Percentiles rank a stretch among this genome's conserved stretches.
phyloP scores from a whole-genome alignment of 78 protist genomes.

The Cavenderia fasciculata region DNA sequence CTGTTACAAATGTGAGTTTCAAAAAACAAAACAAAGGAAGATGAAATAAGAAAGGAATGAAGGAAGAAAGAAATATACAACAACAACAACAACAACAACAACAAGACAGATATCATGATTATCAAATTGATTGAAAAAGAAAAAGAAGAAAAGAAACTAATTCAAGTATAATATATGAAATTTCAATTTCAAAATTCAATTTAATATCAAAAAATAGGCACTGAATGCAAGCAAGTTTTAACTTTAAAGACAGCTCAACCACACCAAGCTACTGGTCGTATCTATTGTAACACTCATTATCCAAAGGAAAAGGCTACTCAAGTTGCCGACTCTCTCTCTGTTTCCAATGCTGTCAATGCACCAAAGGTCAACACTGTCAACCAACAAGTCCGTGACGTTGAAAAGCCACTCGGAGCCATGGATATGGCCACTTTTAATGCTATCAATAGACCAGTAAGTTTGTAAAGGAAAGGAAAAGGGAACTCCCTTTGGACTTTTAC shows the following conservation, averaged over 20 bases:
- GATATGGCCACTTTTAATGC: slow-evolving; percentile 41
- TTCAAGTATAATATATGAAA: too few relatives aligned
- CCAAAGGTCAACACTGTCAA: slow-evolving; percentile 71
- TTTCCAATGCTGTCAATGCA: slow-evolving; percentile 65
- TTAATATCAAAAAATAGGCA: too few relatives aligned
- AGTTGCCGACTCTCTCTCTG: slow-evolving; percentile 66
- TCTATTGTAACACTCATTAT: slow-evolving; percentile 75
- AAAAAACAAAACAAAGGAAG: neutral
- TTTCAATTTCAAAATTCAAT: too few relatives aligned
- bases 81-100: too few relatives aligned
- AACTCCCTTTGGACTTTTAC: too few relatives aligned
- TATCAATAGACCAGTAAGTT: slow-evolving; percentile 68
- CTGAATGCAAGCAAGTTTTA: slow-evolving; percentile 71
- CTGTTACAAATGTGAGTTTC: slow-evolving; percentile 43
- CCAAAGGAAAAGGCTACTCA: slow-evolving; percentile 65
- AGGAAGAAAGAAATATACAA: too few relatives aligned
- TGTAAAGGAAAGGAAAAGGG: too few relatives aligned
- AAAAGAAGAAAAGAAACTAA: neutral
- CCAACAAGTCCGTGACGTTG: slow-evolving; percentile 56
- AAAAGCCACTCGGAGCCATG: slow-evolving; percentile 48
- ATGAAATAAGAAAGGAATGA: too few relatives aligned
- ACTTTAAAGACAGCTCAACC: slow-evolving; percentile 76
- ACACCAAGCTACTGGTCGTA: slow-evolving; percentile 46
- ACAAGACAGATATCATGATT: too few relatives aligned
- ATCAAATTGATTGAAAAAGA: neutral